Base-by-base conservation (phyloP, 257 asterid genomes). In the Jacaranda copaia region DNA sequence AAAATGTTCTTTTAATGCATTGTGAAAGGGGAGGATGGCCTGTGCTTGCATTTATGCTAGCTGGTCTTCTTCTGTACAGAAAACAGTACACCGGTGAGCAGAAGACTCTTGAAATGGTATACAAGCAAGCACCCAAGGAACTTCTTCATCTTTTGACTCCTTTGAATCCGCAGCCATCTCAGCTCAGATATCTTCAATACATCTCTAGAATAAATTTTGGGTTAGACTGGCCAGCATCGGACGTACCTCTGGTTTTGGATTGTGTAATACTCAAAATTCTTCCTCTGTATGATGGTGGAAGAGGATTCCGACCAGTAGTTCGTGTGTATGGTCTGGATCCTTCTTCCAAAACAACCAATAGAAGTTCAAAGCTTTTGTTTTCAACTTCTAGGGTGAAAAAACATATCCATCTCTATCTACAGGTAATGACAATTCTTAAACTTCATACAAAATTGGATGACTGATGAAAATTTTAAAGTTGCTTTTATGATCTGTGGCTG, bases 1-100 rank as follows among this genome's bases (percentile, higher is more conserved):
- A 89, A 79, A 91, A 89, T 57, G 94, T 91, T 58, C 89, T 91
- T 55, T 80, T 91, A 81, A 88, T 91, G 96, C 96, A 91, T 72
- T 91, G 97, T 68, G 96, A 91, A 79, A 82, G 89, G 76, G 97
- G 97, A 75, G 97, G 97, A 58, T 91, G 97, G 96, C 92, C 96
- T 39, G 87, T 89, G 70, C 96, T 91, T 57, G 92, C 97, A 53
- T 91, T 91, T 58, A 89, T 89, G 96, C 93, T 91, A 71, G 97
- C 97, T 65, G 91, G 89, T 73, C 97, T 91, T 78, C 97, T 91
- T 80, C 75, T 91, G 63, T 91, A 89, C 88, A 81, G 96, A 79
- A 91, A 87, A 57, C 97, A 91, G 85, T 91, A 91, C 81, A 77
- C 78, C 9, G 96, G 95, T 72, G 97, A 91, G 84, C 93, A 74